These are phyloP conservation scores for Flammula alnicola DNA, from an alignment of 1,284 basidiomycete species.

Conservation along the genomic window DNA sequence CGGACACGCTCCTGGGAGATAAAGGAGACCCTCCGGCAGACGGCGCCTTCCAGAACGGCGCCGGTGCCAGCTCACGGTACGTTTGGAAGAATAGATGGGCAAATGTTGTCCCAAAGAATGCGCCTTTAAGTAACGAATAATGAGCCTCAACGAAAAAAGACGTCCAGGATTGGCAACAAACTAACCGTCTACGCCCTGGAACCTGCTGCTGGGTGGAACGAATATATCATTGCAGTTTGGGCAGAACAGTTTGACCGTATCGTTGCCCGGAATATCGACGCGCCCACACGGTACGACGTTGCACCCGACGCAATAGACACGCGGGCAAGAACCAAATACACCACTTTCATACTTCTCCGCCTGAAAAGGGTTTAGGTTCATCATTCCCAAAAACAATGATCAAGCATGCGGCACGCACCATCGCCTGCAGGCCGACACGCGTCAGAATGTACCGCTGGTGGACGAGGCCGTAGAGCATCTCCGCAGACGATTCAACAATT, in stretches of 20 bases:
- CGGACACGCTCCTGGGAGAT: conserved; percentile 55
- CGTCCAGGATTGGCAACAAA: conserved; percentile 13
- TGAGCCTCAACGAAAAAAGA: conserved; percentile 4
- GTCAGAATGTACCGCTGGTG: conserved; percentile 98
- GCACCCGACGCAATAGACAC: conserved; percentile 91
- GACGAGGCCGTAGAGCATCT: conserved; percentile 96
- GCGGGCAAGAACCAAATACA: conserved; percentile 94
- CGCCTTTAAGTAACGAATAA: conserved; percentile 61
- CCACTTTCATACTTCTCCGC: conserved; percentile 95
- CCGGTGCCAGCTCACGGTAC: conserved; percentile 89
- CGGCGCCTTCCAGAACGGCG: conserved; percentile 81
- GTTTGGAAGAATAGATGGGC: conserved; percentile 97
- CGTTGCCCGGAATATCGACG: conserved; percentile 95
- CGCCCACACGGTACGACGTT: conserved; percentile 96
- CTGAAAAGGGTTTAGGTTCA: conserved; percentile 46
- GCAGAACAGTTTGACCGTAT: conserved; percentile 98
- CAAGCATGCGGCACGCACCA: conserved; percentile 65
- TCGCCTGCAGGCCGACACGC: conserved; percentile 90
- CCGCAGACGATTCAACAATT: conserved; percentile 97
- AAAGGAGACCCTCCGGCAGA: conserved; percentile 52
- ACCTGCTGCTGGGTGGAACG: conserved; percentile 92
- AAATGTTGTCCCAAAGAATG: conserved; percentile 99
- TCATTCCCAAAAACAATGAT: conserved; percentile 1
- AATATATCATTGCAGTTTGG: conserved; percentile 99
- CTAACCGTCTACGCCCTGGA: conserved; percentile 94